Evolutionary conservation across 257 asterid species (phyloP), one percentile per base, ranked within the genome.

Genomic region (Solanum chiquidenum): DNA sequence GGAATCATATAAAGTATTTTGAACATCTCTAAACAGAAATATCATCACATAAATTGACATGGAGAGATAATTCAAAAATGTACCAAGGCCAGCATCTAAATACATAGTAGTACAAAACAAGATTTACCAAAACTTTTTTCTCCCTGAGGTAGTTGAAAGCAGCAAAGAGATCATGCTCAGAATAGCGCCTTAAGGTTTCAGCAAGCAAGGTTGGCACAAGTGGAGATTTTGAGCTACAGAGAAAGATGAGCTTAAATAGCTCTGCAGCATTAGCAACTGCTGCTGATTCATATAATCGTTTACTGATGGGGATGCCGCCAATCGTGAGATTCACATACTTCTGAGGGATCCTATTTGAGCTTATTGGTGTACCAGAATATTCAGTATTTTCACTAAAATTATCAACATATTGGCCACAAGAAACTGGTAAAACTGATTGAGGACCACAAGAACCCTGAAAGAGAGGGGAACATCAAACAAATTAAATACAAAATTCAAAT

Each of bases 111-210:
- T 52, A 55, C 40, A 87, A 88, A 46, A 87, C 72, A 88, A 89
- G 79, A 87, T 90, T 90, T 91, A 96, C 99, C 98, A 95, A 93
- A 64, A 95, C 92, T 88, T 93, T 97, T 92, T 92, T 95, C 88
- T 95, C 99, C 89, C 98, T 93, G 88, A 97, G 93, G 90, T 92
- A 97, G 93, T 93, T 94, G 90, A 97, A 97, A 89, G 99, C 98
- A 86, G 98, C 93, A 93, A 91, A 95, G 71, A 97, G 99, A 92
- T 97, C 99, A 87, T 95, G 98, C 94, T 97, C 98, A 72, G 99
- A 95, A 90, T 97, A 97, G 87, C 92, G 98, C 66, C 99, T 93
- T 80, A 97, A 91, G 73, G 99, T 95, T 94, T 95, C 94, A 40
- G 99, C 98, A 87, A 97, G 95, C 88, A 93, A 89, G 62, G 88